These are phyloP conservation scores for Pezicula radicicola DNA, from an alignment of 2,329 filamentous ascomycete genomes.

Conservation along the genomic window DNA sequence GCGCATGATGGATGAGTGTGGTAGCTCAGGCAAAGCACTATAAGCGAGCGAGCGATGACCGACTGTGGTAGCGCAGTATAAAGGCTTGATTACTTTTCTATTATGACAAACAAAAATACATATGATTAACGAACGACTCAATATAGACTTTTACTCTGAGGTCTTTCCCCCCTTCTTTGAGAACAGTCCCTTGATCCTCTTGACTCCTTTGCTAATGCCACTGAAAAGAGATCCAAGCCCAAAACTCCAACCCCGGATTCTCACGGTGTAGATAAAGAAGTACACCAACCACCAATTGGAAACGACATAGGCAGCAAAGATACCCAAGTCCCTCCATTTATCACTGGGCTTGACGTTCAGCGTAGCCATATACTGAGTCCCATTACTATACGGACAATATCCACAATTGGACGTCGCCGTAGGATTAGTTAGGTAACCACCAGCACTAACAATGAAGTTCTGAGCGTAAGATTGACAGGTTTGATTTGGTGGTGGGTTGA, in stretches of 20 bases:
- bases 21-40: slow-evolving; percentile 19
- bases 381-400: slow-evolving; percentile 64
- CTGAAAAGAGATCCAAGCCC: slow-evolving; percentile 59
- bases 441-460: slow-evolving; percentile 47
- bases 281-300: slow-evolving; percentile 72
- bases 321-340: slow-evolving; percentile 72
- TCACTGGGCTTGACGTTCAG: slow-evolving; percentile 48
- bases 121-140: neutral
- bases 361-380: slow-evolving; percentile 62
- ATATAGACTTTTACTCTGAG: neutral
- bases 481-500: slow-evolving; percentile 61
- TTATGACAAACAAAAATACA: neutral
- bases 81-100: neutral
- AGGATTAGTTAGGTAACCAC: slow-evolving; percentile 63
- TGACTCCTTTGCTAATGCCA: slow-evolving; percentile 37
- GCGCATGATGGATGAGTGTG: slow-evolving; percentile 23
- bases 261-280: slow-evolving; percentile 74
- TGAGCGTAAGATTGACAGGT: slow-evolving; percentile 65
- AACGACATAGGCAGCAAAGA: slow-evolving; percentile 68
- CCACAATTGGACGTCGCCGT: slow-evolving; percentile 57
- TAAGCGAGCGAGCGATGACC: slow-evolving; percentile 2
- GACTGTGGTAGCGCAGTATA: neutral
- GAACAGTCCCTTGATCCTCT: slow-evolving; percentile 27
- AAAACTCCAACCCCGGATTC: slow-evolving; percentile 68
- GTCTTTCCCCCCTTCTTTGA: slow-evolving; percentile 9